phyloP scores from a whole-genome alignment of 257 asterid species.

The Craterostigma plantagineum region DNA sequence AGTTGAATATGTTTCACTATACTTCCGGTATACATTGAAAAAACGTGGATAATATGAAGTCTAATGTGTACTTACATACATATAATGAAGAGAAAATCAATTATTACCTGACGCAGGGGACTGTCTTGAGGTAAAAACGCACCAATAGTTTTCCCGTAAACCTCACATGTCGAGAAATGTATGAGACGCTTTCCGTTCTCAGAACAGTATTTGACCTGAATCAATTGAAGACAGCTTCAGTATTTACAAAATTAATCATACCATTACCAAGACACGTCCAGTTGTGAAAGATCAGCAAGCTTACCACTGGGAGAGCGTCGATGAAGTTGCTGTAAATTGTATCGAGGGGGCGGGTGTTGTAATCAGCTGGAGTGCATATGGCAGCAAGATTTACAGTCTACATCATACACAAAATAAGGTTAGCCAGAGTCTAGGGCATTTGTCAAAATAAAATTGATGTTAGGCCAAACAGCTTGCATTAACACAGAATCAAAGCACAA shows the following conservation, averaged over 20 bases:
- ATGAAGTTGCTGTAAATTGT: conserved; percentile 85
- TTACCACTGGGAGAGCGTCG: conserved; percentile 87
- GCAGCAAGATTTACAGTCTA: conserved; percentile 83
- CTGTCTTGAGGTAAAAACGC: conserved; percentile 67
- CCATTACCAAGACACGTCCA: too few relatives aligned
- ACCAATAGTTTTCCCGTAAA: conserved; percentile 83
- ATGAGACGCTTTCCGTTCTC: conserved; percentile 78
- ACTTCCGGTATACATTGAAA: too few relatives aligned
- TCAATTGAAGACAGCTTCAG: too few relatives aligned
- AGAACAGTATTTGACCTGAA: conserved; percentile 77
- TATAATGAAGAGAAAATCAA: conserved; percentile 9
- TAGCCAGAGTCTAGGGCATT: too few relatives aligned
- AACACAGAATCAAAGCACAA: too few relatives aligned
- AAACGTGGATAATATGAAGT: conserved; percentile 1
- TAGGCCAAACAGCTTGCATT: too few relatives aligned
- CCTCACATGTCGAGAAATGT: conserved; percentile 87
- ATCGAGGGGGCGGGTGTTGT: conserved; percentile 87
- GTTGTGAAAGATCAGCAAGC: too few relatives aligned
- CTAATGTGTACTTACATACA: conserved; percentile 1
- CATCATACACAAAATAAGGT: conserved; percentile 6
- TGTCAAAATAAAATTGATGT: too few relatives aligned
- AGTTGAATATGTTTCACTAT: too few relatives aligned
- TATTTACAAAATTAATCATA: too few relatives aligned
- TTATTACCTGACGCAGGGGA: conserved; percentile 58
- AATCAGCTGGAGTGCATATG: conserved; percentile 92